Conservation (phyloP, 1,284 basidiomycete species). For the Inonotus hispidus region DNA sequence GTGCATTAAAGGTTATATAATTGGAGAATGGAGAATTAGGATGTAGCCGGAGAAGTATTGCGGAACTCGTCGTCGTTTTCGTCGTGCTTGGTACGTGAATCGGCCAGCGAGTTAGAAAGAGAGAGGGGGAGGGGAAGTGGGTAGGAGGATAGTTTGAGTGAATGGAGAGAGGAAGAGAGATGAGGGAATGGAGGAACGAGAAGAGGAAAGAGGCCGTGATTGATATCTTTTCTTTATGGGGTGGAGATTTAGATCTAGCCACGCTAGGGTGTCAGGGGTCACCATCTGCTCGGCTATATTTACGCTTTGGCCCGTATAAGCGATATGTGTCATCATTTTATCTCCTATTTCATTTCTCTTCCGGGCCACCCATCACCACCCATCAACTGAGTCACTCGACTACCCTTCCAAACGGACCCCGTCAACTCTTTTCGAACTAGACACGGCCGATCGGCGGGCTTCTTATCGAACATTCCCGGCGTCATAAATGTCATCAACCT, state of each 20-base stretch:
- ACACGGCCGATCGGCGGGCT: not conserved
- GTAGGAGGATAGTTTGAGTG: not conserved
- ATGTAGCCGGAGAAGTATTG: not conserved
- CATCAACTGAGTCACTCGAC: not conserved
- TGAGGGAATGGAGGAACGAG: not conserved
- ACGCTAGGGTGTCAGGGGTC: not conserved
- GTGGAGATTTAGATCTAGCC: conserved; percentile 1
- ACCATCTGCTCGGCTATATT: not conserved
- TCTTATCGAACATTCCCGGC: conserved; percentile 3
- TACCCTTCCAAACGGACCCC: not conserved
- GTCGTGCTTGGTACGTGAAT: not conserved
- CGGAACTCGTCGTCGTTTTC: not conserved
- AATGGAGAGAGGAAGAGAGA: not conserved
- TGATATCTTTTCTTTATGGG: not conserved
- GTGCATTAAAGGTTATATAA: conserved; percentile 11
- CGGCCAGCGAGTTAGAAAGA: conserved; percentile 14
- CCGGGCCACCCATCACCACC: not conserved
- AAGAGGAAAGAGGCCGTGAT: conserved; percentile 10
- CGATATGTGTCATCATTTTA: not conserved
- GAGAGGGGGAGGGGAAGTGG: not conserved
- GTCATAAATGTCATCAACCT: not conserved
- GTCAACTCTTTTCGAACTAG: not conserved
- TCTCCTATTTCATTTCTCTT: not conserved
- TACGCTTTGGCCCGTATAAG: not conserved
- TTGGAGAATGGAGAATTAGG: not conserved